Evolutionary conservation across 441 rosid species (phyloP).

Genomic region (Corymbia calophylla): DNA sequence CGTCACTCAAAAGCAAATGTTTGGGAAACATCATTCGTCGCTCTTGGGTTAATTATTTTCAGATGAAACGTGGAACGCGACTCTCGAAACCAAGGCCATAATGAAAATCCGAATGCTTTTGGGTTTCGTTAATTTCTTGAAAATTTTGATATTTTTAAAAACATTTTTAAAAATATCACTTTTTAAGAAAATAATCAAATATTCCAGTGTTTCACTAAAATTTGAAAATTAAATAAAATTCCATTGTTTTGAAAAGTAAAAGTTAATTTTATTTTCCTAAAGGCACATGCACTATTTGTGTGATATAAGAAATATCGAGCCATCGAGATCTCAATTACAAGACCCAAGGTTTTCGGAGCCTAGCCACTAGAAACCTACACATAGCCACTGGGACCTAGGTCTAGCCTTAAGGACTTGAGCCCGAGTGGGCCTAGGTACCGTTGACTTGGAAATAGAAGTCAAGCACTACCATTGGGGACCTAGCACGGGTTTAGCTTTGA

Average conservation of each 20-base stretch:
- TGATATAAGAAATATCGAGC: too few relatives aligned
- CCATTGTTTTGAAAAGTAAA: background rate
- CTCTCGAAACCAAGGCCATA: background rate
- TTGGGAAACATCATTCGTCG: background rate
- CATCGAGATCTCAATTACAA: rapidly evolving
- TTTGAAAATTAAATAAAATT: background rate
- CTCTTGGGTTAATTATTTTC: background rate
- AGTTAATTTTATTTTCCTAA: background rate
- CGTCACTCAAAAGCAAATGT: background rate
- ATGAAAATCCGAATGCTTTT: background rate
- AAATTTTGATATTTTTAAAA: background rate
- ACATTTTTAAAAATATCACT: background rate
- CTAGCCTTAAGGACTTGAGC: background rate
- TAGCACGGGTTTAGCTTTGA: rapidly evolving
- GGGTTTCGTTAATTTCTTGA: background rate
- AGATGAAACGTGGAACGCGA: background rate
- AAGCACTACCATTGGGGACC: background rate
- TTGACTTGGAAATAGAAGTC: background rate
- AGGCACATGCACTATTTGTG: rapidly evolving
- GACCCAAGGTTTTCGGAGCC: background rate
- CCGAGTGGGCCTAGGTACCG: rapidly evolving
- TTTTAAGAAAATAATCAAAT: background rate
- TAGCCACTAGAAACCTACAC: background rate
- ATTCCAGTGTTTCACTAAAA: background rate
- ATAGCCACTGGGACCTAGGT: rapidly evolving